Conservation (phyloP, 2,329 filamentous ascomycete species). For the Cordyceps cicadae region DNA sequence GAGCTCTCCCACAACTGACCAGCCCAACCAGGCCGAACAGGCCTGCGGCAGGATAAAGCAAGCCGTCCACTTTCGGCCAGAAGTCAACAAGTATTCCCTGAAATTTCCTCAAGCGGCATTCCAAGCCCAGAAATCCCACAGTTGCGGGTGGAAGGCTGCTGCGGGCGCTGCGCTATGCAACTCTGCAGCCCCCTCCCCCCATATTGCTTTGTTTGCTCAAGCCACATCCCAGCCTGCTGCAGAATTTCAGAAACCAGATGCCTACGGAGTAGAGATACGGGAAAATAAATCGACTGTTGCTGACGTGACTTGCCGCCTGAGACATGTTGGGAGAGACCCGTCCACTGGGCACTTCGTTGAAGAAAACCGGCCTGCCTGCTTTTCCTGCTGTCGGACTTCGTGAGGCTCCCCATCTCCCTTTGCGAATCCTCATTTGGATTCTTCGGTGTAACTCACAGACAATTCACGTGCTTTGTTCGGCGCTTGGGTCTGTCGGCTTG, state of each 20-base stretch:
- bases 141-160: not conserved
- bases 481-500: too few relatives aligned
- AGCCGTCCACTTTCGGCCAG: not conserved
- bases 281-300: not conserved
- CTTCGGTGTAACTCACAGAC: not conserved
- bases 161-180: not conserved
- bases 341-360: not conserved
- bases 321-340: not conserved
- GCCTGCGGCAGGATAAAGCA: not conserved
- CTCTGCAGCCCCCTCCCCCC: not conserved
- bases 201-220: not conserved
- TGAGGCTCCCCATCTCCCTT: not conserved
- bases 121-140: not conserved
- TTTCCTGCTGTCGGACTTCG: too few relatives aligned
- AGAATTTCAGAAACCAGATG: not conserved
- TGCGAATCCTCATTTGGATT: not conserved
- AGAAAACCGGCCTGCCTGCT: not conserved
- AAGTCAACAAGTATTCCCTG: not conserved
- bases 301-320: not conserved
- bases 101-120: not conserved
- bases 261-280: not conserved
- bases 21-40: not conserved
- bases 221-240: not conserved
- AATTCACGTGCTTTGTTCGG: not conserved
- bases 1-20: not conserved